Evolutionary conservation across 208 protist genomes (phyloP), one percentile per base, ranked within the genome.

Genomic region (Strigomonas galati): DNA sequence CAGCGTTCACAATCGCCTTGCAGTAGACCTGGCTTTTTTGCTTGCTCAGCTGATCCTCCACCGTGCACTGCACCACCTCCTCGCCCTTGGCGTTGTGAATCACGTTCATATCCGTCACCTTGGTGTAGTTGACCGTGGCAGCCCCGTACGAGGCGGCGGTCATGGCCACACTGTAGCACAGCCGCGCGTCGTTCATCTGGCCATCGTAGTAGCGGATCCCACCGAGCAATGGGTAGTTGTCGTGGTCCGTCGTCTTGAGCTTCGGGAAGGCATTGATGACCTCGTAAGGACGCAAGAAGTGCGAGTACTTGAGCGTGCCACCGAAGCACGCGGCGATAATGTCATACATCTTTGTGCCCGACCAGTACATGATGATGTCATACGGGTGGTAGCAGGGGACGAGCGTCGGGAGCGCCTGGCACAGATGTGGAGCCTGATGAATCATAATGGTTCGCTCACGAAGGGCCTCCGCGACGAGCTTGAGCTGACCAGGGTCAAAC

Each of bases 121-220:
- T 81, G 23, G 84, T 81, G 79, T 99, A 94, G 78, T 99, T 99
- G 21, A 86, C 74, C n/a, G 92, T 88, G n/a, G 84, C 74, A 5
- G 98, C 94, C 31, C 96, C 91, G 60, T 91, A 82, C 15, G 82
- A 81, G 27, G 90, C 84, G 9, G 98, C 97, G 32, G 98, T 98
- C 56, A 98, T 79, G 6, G 95, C 97, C 15, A 97, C 82, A 0
- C 72, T 67, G 32, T 98, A 72, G 75, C 97, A 98, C 70, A 98
- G 84, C n/a, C 98, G 89, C 2, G 97, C 83, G 67, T 99, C 98
- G 81, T 99, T 97, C 80, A 97, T 92, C 78, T 97, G 92, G 2
- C 97, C 97, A 71, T 99, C 97, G 70, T 97, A 98, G 75, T 98
- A 98, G 26, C 97, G 78, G 19, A 98, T 79, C 3, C 86, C 79